Percentiles rank a stretch among this genome's conserved stretches.
phyloP scores from a whole-genome alignment of 257 asterid genomes.

The Solanum habrochaites region DNA sequence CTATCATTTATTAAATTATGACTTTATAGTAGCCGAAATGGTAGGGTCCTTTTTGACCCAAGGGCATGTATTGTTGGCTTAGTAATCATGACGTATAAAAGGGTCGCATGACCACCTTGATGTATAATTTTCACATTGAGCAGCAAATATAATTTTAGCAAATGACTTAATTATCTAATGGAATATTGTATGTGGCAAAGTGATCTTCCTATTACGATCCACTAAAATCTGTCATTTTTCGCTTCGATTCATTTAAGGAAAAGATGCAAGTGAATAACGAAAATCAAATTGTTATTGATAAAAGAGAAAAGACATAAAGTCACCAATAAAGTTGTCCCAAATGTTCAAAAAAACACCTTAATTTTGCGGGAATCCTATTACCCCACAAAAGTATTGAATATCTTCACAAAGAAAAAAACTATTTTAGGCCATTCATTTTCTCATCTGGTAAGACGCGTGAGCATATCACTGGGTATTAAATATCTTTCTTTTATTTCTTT shows the following conservation, averaged over 20 bases:
- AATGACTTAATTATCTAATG: background rate
- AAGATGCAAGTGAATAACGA: background rate
- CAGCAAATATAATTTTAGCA: no score
- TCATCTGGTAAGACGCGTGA: no score
- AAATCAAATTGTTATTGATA: background rate
- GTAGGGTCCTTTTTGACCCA: background rate
- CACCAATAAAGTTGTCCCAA: no score
- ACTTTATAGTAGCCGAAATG: background rate
- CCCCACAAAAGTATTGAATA: no score
- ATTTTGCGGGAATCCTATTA: no score
- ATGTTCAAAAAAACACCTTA: no score
- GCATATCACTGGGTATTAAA: no score
- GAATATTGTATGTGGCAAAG: background rate
- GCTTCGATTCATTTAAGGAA: background rate
- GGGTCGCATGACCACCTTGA: background rate
- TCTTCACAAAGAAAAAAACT: no score
- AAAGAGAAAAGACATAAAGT: no score
- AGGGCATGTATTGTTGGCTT: background rate
- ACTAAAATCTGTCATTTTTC: background rate
- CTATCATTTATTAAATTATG: no score
- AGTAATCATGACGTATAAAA: background rate
- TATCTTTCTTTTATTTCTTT: no score
- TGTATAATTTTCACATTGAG: background rate
- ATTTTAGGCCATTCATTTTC: no score
- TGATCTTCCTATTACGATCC: background rate